phyloP scores from a whole-genome alignment of 2,329 filamentous ascomycete genomes.

The Rasamsonia emersonii region DNA sequence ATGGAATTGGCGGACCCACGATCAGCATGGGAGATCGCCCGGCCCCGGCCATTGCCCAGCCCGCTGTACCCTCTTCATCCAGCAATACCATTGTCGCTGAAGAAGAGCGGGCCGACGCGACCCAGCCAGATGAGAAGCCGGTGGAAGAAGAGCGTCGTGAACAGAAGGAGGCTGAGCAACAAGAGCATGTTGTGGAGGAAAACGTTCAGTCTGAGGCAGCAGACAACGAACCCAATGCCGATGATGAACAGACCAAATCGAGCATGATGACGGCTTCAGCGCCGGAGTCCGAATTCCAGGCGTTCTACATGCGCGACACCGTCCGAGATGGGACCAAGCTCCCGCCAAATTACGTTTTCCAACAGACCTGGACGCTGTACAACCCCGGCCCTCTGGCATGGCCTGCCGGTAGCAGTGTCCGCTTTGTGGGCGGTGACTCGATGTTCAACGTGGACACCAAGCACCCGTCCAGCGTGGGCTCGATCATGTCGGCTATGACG shows the following conservation, averaged over 20 bases:
- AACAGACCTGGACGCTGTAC: slow-evolving; percentile 83
- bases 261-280: slow-evolving; percentile 27
- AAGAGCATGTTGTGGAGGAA: slow-evolving; percentile 15
- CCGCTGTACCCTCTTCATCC: too few species aligned
- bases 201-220: slow-evolving; percentile 13
- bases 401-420: slow-evolving; percentile 84
- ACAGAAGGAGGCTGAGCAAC: too few species aligned
- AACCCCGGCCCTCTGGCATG: slow-evolving; percentile 73
- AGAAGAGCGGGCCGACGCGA: too few species aligned
- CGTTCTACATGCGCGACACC: slow-evolving; percentile 67
- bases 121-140: too few species aligned
- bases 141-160: too few species aligned
- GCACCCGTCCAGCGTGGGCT: slow-evolving; percentile 67
- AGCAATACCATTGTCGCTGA: too few species aligned
- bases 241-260: slow-evolving; percentile 1
- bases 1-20: slow-evolving; percentile 56
- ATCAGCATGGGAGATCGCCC: slow-evolving; percentile 63
- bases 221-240: slow-evolving; percentile 8
- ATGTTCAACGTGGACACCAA: slow-evolving; percentile 85
- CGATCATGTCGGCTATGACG: slow-evolving; percentile 70
- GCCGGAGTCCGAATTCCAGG: slow-evolving; percentile 36
- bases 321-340: slow-evolving; percentile 70
- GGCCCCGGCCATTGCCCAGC: too few species aligned
- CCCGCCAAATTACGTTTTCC: slow-evolving; percentile 63
- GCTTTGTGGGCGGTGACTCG: slow-evolving; percentile 87